Percentiles rank a stretch among this genome's conserved stretches.
Conservation (phyloP, 2,329 filamentous ascomycete genomes). For the Ophiostoma fasciatum region DNA sequence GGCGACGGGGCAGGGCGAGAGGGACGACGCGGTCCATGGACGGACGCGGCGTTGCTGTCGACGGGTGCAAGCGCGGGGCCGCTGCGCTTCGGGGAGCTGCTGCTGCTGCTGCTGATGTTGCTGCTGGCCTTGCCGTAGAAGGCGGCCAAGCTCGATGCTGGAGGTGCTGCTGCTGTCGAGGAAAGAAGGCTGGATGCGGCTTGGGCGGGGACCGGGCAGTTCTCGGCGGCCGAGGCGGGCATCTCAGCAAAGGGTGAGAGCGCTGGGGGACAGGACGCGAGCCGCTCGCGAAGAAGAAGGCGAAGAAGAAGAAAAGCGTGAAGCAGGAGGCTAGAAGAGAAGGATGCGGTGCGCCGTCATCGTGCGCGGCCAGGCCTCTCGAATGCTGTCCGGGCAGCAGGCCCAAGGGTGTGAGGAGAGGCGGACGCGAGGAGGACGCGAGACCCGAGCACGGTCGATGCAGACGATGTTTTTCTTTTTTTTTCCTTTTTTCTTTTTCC, state of each 20-base stretch:
- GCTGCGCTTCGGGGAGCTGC: not conserved
- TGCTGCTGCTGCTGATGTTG: no score
- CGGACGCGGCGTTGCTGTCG: constrained; percentile 5
- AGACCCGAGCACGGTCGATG: not conserved
- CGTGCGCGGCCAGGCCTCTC: not conserved
- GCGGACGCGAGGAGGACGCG: not conserved
- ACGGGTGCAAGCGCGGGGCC: constrained; percentile 5
- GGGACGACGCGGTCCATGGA: constrained; percentile 5
- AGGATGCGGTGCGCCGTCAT: constrained; percentile 1
- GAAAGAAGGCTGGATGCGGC: no score
- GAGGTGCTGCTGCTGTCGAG: no score
- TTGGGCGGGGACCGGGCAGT: constrained; percentile 5
- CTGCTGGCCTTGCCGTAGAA: constrained; percentile 6
- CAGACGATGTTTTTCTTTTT: no score
- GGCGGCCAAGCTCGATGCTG: no score
- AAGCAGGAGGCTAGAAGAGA: not conserved
- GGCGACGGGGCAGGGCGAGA: constrained; percentile 5
- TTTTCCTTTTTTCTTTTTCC: no score
- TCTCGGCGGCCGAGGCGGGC: constrained; percentile 10
- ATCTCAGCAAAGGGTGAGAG: constrained; percentile 6
- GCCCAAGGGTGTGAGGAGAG: constrained; percentile 1
- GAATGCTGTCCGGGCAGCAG: not conserved
- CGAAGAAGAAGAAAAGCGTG: not conserved
- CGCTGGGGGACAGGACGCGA: not conserved
- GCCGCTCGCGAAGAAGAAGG: not conserved